These are phyloP conservation scores for Mortierella sp. DNA, from an alignment of 371 early-diverging fungal genomes.

Conservation along the genomic window DNA sequence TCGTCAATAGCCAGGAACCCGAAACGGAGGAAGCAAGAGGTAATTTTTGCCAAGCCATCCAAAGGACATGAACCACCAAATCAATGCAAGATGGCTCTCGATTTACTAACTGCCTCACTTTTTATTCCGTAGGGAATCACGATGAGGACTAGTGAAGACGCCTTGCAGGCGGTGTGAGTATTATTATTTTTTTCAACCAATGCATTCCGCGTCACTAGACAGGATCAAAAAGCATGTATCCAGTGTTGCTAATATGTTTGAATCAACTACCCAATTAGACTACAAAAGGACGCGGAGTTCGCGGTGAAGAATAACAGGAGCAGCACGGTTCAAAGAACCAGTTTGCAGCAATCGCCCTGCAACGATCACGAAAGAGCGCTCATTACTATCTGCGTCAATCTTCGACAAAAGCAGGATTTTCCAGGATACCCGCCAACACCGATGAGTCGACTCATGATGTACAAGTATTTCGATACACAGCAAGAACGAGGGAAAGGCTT, in stretches of 20 bases:
- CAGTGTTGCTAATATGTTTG: not conserved
- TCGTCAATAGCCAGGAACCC: not conserved
- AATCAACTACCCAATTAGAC: not conserved
- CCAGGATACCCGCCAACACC: slow-evolving; percentile 17
- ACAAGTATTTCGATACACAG: not conserved
- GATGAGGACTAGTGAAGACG: not conserved
- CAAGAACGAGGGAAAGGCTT: not conserved
- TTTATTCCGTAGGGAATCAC: not conserved
- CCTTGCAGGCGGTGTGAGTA: not conserved
- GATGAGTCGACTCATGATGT: slow-evolving; percentile 7
- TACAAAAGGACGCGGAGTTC: not conserved
- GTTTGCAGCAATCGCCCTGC: not conserved
- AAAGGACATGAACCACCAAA: not conserved
- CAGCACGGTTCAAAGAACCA: not conserved
- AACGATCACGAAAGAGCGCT: slow-evolving; percentile 32
- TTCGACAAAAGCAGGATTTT: slow-evolving; percentile 22
- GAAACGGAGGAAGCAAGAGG: slow-evolving; percentile 4
- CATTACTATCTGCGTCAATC: slow-evolving; percentile 29
- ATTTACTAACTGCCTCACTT: not conserved
- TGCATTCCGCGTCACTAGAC: not conserved
- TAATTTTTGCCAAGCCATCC: not conserved
- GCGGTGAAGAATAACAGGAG: too few species aligned
- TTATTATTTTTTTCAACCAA: not conserved
- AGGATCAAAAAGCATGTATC: too few species aligned
- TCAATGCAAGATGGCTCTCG: not conserved